Evolutionary conservation across 441 rosid species (phyloP).

Genomic region (Gossypium davidsonii): DNA sequence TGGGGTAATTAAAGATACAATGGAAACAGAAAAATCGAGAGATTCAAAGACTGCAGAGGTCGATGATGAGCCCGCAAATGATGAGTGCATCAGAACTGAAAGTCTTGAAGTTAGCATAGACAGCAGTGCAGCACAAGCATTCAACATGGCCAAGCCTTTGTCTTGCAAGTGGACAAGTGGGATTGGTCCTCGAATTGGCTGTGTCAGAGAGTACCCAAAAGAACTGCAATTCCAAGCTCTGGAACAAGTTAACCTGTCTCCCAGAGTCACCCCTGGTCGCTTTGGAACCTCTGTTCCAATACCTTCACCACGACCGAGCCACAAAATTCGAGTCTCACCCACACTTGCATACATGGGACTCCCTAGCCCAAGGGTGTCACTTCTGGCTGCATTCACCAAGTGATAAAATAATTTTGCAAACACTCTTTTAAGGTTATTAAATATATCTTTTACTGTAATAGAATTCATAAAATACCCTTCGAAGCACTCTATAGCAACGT

Average conservation of each 20-base stretch:
- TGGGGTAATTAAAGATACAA: slow-evolving; percentile 12
- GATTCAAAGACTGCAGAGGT: slow-evolving; percentile 7
- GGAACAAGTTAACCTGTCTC: slow-evolving; percentile 66
- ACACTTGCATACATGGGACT: slow-evolving; percentile 72
- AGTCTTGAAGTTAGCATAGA: not conserved
- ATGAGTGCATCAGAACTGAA: not conserved
- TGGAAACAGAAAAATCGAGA: not conserved
- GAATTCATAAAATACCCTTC: not conserved
- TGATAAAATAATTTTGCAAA: not conserved
- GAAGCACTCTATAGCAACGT: not conserved
- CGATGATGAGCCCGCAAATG: slow-evolving; percentile 15
- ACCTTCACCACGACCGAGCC: slow-evolving; percentile 80
- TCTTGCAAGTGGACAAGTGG: slow-evolving; percentile 83
- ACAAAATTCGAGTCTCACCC: slow-evolving; percentile 52
- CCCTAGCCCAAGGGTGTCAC: slow-evolving; percentile 38
- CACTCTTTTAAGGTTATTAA: not conserved
- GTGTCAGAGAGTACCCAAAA: slow-evolving; percentile 75
- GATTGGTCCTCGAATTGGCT: slow-evolving; percentile 70
- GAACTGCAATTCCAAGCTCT: slow-evolving; percentile 58
- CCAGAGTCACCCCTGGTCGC: slow-evolving; percentile 32
- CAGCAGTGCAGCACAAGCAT: slow-evolving; percentile 19
- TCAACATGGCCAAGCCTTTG: slow-evolving; percentile 39
- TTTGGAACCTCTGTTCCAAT: slow-evolving; percentile 37
- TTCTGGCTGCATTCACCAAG: not conserved
- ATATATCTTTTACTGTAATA: not conserved